Base-by-base conservation (phyloP, 1,284 basidiomycete genomes). In the Heliocybe sulcata region DNA sequence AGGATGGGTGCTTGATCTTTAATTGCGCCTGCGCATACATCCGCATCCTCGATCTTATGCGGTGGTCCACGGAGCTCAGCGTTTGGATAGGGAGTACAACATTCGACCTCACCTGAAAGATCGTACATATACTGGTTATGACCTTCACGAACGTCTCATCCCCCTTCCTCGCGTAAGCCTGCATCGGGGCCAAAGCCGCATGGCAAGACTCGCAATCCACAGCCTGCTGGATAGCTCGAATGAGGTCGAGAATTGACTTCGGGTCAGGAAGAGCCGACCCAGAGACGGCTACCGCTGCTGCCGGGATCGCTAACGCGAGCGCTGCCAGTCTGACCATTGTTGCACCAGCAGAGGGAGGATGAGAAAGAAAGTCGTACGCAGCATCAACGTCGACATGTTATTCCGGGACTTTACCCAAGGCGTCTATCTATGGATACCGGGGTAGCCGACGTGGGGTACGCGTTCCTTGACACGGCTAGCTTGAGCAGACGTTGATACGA, bases 1-100 rank as follows among this genome's bases (percentile, higher is more conserved):
- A 85, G 66, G 59, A 83, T 79, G 10, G 81, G 81, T 2, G 77
- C 82, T 63, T 80, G 76, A 33, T 73, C 65, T 1, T 60, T 65
- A 45, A 84, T 64, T 1, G 75, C 66, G 22, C 83, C 83, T 50
- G 70, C 68, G 61, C 83, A 84, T 11, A 85, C 79, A 61, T 84
- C 80, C 16, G 64, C 61, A 57, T 73, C 72, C 54, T 70, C 69
- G 50, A 72, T 59, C 67, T 68, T 42, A 16, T 26, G 20, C 29
- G 22, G 19, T 10, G 14, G 45, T 57, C 38, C 26, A 23, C 33
- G 25, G 45, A 49, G 38, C 23, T 50, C 14, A 33, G 31, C 26
- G 22, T 23, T 20, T 35, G 29, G 19, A 19, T 22, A 11, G 33
- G 54, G 10, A 54, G 9, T 38, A 16, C 16, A 27, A 20, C 6